Evolutionary conservation across 768 basidiomycete species (phyloP), one percentile per base, ranked within the genome.

Genomic region (Auricularia heimuer): DNA sequence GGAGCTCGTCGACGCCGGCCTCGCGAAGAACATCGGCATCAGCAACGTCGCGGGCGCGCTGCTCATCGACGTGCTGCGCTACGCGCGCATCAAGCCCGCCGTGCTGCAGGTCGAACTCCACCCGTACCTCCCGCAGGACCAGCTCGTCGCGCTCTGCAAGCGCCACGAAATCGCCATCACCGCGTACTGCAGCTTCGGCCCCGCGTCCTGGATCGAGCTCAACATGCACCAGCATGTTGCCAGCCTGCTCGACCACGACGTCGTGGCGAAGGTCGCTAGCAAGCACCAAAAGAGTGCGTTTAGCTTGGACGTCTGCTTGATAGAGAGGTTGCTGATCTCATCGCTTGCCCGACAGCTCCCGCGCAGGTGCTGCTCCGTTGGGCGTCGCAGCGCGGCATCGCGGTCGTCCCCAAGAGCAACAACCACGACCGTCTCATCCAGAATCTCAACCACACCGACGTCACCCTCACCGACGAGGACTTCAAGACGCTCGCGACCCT

Each of bases 281-380:
- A 78, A 79, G 66, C 76, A 86, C 69, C 69, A 75, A 8, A 90
- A 81, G 77, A 82, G 88, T 87, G 64, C 67, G 78, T 29, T 12
- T 18, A 11, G n/a, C 39, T 14, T 42, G 8, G 34, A n/a, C 47
- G 33, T 34, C 35, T 39, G 8, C 16, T 54, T 10, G 2, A 63
- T 45, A 51, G 8, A 14, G 21, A 36, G 10, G n/a, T 51, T 71
- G n/a, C 45, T 24, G n/a, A 37, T 18, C 7, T 16, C 39, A 54
- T 29, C 29, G 29, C 29, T 29, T 35, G 16, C 35, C 16, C 45
- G 33, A 71, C 66, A 78, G 77, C 75, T 4, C 66, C 75, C 6
- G 88, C 88, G 6, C 89, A 92, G 73, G 82, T 92, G 29, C 75
- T 92, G 45, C 81, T 93, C 63, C 82, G 89, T 68, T 93, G 90